Percentiles rank a stretch among this genome's conserved stretches.
These are phyloP conservation scores for Gynandropsis gynandra DNA, from an alignment of 345 rosid species.

Conservation along the genomic window DNA sequence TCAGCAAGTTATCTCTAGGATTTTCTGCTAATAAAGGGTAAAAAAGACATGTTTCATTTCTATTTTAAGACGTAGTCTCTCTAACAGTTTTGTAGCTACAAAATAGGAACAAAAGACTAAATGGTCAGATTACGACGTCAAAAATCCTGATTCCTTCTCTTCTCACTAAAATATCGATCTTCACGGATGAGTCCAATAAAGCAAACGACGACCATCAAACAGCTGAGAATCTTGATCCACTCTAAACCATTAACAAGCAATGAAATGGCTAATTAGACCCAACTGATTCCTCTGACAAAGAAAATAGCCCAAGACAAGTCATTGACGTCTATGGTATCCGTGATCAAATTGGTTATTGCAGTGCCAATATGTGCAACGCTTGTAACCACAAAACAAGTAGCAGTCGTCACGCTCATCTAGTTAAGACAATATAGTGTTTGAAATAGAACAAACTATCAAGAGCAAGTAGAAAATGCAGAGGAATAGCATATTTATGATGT, in stretches of 20 bases:
- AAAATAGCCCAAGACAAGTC: conserved; percentile 21
- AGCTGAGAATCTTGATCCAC: conserved; percentile 30
- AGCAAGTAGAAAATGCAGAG: too few species aligned
- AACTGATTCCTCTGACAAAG: conserved; percentile 39
- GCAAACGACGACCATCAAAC: conserved; percentile 50
- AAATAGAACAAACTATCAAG: conserved; percentile 26
- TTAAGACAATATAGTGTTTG: conserved; percentile 11
- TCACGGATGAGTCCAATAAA: conserved; percentile 22
- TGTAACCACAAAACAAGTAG: conserved; percentile 32
- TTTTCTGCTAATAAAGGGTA: conserved; percentile 35
- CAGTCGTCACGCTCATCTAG: conserved; percentile 24
- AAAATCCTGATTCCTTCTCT: too few species aligned
- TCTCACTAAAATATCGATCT: too few species aligned
- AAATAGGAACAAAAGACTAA: conserved; percentile 34
- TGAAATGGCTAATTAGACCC: too few species aligned
- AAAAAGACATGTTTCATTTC: conserved; percentile 18
- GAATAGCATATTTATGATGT: conserved; percentile 38
- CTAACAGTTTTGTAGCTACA: conserved; percentile 38
- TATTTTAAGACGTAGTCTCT: background rate
- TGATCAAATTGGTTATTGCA: conserved; percentile 31
- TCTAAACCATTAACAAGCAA: conserved; percentile 35
- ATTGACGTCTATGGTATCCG: background rate
- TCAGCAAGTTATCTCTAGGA: conserved; percentile 13
- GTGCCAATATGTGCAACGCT: conserved; percentile 29
- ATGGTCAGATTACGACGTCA: conserved; percentile 35